Evolutionary conservation across 148 eudicot genomes (phyloP).

Genomic region (Vaccinium vitisidaea): DNA sequence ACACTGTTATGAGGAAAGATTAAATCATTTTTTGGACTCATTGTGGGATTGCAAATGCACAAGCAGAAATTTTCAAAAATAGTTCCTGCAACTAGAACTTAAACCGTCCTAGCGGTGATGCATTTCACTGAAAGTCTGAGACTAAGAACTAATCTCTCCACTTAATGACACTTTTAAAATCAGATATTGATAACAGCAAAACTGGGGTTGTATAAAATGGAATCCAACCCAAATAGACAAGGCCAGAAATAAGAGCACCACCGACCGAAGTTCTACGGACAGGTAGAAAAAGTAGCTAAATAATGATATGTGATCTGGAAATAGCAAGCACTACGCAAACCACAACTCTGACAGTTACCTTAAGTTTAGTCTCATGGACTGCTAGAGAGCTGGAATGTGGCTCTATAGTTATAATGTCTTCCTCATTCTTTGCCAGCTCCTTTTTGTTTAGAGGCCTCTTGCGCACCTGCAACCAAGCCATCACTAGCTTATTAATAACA

Average conservation of each 20-base stretch:
- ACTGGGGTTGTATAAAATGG: not conserved
- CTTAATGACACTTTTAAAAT: not conserved
- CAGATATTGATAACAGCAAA: not conserved
- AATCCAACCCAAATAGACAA: not conserved
- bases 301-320: not conserved
- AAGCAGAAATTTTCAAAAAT: not conserved
- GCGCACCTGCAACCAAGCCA: constrained; percentile 62
- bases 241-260: not conserved
- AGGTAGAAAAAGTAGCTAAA: not conserved
- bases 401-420: constrained; percentile 73
- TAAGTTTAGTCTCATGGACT: constrained; percentile 91
- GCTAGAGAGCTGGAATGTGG: constrained; percentile 60
- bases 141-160: not conserved
- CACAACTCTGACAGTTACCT: constrained; percentile 39
- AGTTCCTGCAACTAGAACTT: not conserved
- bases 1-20: not conserved
- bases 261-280: not conserved
- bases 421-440: constrained; percentile 88
- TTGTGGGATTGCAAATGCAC: not conserved
- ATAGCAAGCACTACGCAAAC: constrained; percentile 13
- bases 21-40: not conserved
- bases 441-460: constrained; percentile 94
- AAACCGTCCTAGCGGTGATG: not conserved
- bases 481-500: not conserved
- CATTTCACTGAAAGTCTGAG: not conserved